Evolutionary conservation across 2,329 filamentous ascomycete species (phyloP), one percentile per base, ranked within the genome.

Genomic region (Fusarium avenaceum): DNA sequence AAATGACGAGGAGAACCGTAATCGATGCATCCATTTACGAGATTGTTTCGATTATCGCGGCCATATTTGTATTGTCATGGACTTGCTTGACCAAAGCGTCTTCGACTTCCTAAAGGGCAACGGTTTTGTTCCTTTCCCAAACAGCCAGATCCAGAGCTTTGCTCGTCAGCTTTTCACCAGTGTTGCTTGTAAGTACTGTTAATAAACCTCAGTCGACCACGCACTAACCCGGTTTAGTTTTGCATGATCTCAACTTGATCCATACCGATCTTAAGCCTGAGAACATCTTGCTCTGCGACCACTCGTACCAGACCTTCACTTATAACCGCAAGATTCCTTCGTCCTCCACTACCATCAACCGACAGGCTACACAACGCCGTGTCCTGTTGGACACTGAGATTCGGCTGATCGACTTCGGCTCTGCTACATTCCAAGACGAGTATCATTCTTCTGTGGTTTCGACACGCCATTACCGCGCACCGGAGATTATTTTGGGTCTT

Each of bases 61-160:
- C 58, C 96, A 99, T 77, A 98, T 99, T 72, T 99, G 96, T 84
- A 90, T 90, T 62, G 88, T 90, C 55, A 90, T 89, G 87, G 88
- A 90, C 69, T 80, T 90, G 5, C 87, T 98, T 32, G 95, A 95
- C 47, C 95, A 97, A 76, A 98, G 95, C 74, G 95, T 99, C 52
- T 99, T 99, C 77, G 96, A 99, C 80, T 99, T 99, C 73, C 85
- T 99, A 47, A 99, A 99, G 82, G 90, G 91, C 75, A 98, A 98
- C 76, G 87, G 89, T 69, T 99, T 99, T 76, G 94, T 97, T 19
- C 96, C 96, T 1, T 99, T 99, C 76, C 96, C 96, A 14, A 98
- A 96, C 84, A 97, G 94, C 70, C 96, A 99, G 80, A 99, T 99
- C 61, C 96, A 98, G 79, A 95, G 89, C 77, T 98, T 99, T 84